phyloP scores from a whole-genome alignment of 2,329 filamentous ascomycete species.

The Conoideocrella luteorostrata region DNA sequence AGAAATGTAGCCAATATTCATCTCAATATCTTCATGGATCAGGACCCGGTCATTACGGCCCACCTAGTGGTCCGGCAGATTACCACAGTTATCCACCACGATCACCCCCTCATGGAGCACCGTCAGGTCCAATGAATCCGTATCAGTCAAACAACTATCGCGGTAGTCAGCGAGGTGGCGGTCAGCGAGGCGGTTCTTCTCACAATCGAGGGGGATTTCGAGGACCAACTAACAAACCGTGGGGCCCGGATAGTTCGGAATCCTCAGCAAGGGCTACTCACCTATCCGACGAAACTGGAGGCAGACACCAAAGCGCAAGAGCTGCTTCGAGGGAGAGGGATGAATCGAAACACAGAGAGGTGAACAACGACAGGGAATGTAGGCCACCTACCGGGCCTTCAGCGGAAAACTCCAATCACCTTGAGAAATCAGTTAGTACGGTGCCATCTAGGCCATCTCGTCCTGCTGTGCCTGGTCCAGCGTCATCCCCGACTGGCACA shows the following conservation, averaged over 20 bases:
- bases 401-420: not conserved
- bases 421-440: conserved; percentile 7
- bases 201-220: conserved; percentile 50
- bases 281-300: conserved; percentile 11
- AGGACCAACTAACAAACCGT: conserved; percentile 62
- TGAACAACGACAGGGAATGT: not conserved
- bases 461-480: conserved; percentile 33
- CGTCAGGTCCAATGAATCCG: conserved; percentile 51
- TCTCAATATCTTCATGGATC: conserved; percentile 50
- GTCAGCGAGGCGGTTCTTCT: conserved; percentile 49
- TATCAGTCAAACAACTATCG: conserved; percentile 41
- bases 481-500: conserved; percentile 36
- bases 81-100: conserved; percentile 44
- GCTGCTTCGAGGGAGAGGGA: not conserved
- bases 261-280: conserved; percentile 14
- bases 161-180: conserved; percentile 17
- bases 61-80: conserved; percentile 45
- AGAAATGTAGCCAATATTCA: conserved; percentile 41
- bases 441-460: conserved; percentile 1
- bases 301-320: conserved; percentile 14
- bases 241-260: conserved; percentile 45
- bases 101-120: conserved; percentile 49
- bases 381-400: not conserved
- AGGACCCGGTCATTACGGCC: conserved; percentile 38
- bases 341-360: conserved; percentile 1